These are phyloP conservation scores for Trichaptum fuscoviolaceum DNA, from an alignment of 768 basidiomycete species.

Conservation along the genomic window DNA sequence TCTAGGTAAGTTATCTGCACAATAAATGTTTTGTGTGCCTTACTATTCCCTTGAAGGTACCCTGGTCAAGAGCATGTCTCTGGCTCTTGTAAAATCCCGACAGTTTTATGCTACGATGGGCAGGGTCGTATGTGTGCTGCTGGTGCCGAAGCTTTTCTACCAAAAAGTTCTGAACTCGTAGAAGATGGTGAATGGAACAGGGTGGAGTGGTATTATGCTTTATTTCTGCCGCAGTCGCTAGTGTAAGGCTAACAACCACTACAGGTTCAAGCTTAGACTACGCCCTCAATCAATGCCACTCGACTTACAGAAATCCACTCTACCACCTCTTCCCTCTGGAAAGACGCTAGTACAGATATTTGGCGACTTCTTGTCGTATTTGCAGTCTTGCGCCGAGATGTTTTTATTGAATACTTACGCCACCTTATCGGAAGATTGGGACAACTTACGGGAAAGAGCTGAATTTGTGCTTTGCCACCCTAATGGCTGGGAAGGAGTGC, in stretches of 20 bases:
- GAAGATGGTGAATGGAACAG: conserved; percentile 2
- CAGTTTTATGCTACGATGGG: not conserved
- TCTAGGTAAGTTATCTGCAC: not conserved
- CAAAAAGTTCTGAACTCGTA: not conserved
- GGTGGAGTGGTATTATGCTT: conserved; percentile 1
- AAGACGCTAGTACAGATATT: conserved; percentile 72
- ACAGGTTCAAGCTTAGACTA: conserved; percentile 75
- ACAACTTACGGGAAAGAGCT: conserved; percentile 34
- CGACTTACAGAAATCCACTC: conserved; percentile 79
- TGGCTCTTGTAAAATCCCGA: not conserved
- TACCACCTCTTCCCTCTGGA: conserved; percentile 58
- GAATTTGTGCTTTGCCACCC: conserved; percentile 57
- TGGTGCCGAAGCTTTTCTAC: not conserved
- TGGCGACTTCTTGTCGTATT: conserved; percentile 72
- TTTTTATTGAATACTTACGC: conserved; percentile 82
- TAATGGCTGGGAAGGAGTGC: conserved; percentile 60
- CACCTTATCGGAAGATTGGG: conserved; percentile 57
- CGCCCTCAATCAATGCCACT: conserved; percentile 54
- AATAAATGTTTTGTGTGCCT: not conserved
- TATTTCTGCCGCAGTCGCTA: not conserved
- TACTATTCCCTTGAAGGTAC: not conserved
- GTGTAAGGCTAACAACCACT: not conserved
- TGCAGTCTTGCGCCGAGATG: conserved; percentile 65
- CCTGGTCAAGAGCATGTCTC: not conserved
- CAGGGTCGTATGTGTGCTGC: not conserved